Evolutionary conservation across 352 stramenopile species (phyloP), one percentile per base, ranked within the genome.

Genomic region (Globisporangium emineosum): DNA sequence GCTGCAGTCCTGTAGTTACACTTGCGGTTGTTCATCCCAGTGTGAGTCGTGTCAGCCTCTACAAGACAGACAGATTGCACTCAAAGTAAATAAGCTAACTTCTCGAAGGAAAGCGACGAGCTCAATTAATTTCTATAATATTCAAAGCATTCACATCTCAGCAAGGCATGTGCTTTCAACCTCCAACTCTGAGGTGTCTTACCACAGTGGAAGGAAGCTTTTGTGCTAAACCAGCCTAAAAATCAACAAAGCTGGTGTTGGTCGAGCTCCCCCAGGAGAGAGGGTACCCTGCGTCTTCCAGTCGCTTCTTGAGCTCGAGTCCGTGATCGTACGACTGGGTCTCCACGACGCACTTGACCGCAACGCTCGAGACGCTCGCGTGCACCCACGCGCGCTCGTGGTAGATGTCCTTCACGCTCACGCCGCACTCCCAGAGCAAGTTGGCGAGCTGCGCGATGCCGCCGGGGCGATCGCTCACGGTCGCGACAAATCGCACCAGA

Each of bases 341-440:
- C 76, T 99, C 96, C 8, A 98, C 89, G 59, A 98, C 94, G 60
- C 93, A 98, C 74, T 98, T 98, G 30, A 98, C 93, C 4, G 97
- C 85, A 7, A 99, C 96, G 62, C 98, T 88, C 64, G 97, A 97
- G 29, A 99, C 96, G 54, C 88, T 97, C 27, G 90, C 86, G 72
- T 98, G 91, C 35, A 99, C 88, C 89, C 96, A 99, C 21, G 94
- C 93, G 33, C 96, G 91, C 73, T 99, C 94, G 77, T 99, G 96
- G 77, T 98, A 98, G 62, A 99, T 98, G 72, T 99, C 96, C 75
- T 98, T 98, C 45, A 99, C 96, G 59, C 83, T 97, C 51, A 97
- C 87, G 53, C 85, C 85, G 30, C 78, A 85, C 65, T 98, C 86
- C 67, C 78, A 85, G 29, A 99, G 73, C 56, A 98, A 74, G 52